Base-by-base conservation (phyloP, 192 early-diverging fungal genomes). In the Rhizophagus prolifer region DNA sequence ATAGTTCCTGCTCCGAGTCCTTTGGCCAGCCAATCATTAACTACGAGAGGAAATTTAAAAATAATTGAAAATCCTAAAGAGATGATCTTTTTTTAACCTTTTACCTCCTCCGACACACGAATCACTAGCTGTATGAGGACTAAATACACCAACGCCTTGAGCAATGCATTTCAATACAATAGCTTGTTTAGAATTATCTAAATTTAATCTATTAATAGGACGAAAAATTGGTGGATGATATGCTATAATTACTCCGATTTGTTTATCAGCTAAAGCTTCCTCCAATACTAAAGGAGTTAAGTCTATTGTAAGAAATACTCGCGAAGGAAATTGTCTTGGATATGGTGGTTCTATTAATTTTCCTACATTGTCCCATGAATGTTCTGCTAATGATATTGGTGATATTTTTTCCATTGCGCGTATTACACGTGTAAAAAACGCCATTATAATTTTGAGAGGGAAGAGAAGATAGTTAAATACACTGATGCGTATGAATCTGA, bases 151-250 rank as follows among this genome's bases (percentile, higher is more conserved):
- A 26, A 97, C 86, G 38, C 95, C 95, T 23, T 87, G 84, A n/a
- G 95, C 95, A 8, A 92, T 90, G 63, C 93, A 94, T 72, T 88
- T 89, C 30, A 97, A 81, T 1, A 95, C 88, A 78, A 96, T 92
- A 65, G 84, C 83, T 80, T 95, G 94, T 81, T 95, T 95, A 16
- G 87, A 85, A 82, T 97, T 92, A 50, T 83, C 80, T 78, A 92
- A 79, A 21, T 85, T 86, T 58, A 97, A 86, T 26, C 90, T 89
- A 81, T 97, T 97, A 80, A 94, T 86, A 25, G 90, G 78, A 19
- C 83, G 83, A 85, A 98, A 98, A 64, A 98, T 91, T 12, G 96
- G 95, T 47, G 96, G 97, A 80, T 97, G 96, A 83, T 98, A 98
- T 26, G 95, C 85, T 23, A 98, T 89, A 78, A 98, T 95, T 3